These are phyloP conservation scores for Naganishia vaughanmartiniae DNA, from an alignment of 768 basidiomycete species.

Conservation along the genomic window DNA sequence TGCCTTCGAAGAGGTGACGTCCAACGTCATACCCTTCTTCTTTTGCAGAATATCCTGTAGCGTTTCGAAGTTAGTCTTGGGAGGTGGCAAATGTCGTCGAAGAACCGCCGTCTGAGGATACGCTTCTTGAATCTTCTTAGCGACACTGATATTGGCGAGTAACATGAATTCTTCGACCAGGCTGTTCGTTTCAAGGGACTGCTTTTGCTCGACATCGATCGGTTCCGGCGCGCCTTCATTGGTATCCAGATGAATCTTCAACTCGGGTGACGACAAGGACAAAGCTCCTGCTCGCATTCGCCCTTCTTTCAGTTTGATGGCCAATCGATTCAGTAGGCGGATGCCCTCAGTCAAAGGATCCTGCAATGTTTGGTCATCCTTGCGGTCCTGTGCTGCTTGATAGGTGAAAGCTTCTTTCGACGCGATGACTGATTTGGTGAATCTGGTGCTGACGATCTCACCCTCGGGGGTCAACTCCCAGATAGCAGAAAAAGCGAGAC, in stretches of 20 bases:
- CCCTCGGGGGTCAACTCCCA: conserved; percentile 92
- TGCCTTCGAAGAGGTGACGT: conserved; percentile 86
- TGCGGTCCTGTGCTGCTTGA: conserved; percentile 87
- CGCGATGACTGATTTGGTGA: conserved; percentile 93
- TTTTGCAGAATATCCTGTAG: conserved; percentile 86
- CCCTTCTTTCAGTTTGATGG: conserved; percentile 74
- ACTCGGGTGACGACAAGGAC: conserved; percentile 95
- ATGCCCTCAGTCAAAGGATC: conserved; percentile 83
- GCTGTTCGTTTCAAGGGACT: conserved; percentile 86
- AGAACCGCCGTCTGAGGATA: conserved; percentile 91
- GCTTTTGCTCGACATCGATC: conserved; percentile 95
- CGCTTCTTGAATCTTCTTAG: conserved; percentile 81
- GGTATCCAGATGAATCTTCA: conserved; percentile 92
- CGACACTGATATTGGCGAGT: conserved; percentile 92
- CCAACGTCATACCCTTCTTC: conserved; percentile 74
- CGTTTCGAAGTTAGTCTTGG: conserved; percentile 89
- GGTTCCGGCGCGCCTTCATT: conserved; percentile 84
- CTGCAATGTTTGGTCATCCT: conserved; percentile 78
- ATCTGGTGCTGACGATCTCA: conserved; percentile 82
- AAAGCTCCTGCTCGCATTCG: conserved; percentile 96
- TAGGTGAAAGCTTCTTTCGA: conserved; percentile 97
- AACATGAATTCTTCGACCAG: conserved; percentile 99
- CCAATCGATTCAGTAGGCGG: conserved; percentile 80
- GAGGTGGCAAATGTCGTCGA: conserved; percentile 88
- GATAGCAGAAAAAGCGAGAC: conserved; percentile 89